Conservation (phyloP, 2,329 filamentous ascomycete species). For the Cordyceps fumosorosea region DNA sequence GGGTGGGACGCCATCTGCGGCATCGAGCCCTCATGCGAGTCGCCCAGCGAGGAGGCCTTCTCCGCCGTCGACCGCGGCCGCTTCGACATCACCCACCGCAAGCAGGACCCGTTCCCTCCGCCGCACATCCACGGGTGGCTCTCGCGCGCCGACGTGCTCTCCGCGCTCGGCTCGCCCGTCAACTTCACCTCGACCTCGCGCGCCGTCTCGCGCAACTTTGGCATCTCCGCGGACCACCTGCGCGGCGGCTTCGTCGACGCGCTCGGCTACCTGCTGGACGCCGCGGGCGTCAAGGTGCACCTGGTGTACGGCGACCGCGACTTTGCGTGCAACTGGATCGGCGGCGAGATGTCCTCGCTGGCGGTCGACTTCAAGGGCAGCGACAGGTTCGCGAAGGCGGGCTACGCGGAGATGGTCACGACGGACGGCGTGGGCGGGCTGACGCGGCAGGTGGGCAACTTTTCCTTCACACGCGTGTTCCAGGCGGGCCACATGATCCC, state of each 20-base stretch:
- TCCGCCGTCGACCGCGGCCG: constrained; percentile 44
- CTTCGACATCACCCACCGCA: constrained; percentile 54
- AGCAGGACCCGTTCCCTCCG: constrained; percentile 55
- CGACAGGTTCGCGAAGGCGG: constrained; percentile 47
- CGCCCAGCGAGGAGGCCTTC: constrained; percentile 50
- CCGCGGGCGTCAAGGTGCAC: constrained; percentile 57
- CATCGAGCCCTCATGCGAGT: constrained; percentile 44
- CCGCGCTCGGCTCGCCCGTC: constrained; percentile 54
- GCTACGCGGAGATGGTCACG: constrained; percentile 63
- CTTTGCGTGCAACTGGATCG: constrained; percentile 59
- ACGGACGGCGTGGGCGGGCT: constrained; percentile 58
- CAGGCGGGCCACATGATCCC: constrained; percentile 59
- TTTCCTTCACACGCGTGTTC: constrained; percentile 59
- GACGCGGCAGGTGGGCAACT: constrained; percentile 69
- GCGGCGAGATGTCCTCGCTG: constrained; percentile 63
- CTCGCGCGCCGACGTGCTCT: constrained; percentile 47
- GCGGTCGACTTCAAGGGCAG: constrained; percentile 47
- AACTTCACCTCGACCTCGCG: constrained; percentile 45
- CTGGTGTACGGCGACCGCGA: constrained; percentile 62
- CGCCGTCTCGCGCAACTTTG: constrained; percentile 46
- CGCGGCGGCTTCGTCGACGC: constrained; percentile 41
- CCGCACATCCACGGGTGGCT: constrained; percentile 57
- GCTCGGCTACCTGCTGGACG: constrained; percentile 52
- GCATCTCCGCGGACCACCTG: constrained; percentile 54
- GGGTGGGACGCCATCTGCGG: constrained; percentile 32